phyloP scores from a whole-genome alignment of 1,284 basidiomycete genomes.

The Cutaneotrichosporon cavernicola region DNA sequence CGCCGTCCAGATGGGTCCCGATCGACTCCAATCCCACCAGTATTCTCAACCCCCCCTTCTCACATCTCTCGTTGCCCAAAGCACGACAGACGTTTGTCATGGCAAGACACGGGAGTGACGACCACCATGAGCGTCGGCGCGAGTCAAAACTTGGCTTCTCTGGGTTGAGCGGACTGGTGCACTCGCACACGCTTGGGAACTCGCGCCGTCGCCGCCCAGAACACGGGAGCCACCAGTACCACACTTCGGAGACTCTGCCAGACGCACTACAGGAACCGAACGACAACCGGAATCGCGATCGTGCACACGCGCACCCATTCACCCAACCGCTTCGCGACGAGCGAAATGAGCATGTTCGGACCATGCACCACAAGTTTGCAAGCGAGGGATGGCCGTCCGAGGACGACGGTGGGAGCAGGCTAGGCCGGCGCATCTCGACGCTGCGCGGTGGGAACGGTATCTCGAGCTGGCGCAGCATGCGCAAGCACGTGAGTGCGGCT shows the following conservation, averaged over 20 bases:
- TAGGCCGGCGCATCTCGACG: neutral
- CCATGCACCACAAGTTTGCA: slow-evolving; percentile 8
- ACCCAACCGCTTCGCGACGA: neutral
- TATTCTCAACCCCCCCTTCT: neutral
- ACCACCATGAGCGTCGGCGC: slow-evolving; percentile 5
- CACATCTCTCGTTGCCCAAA: neutral
- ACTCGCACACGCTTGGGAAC: neutral
- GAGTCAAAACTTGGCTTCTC: slow-evolving; percentile 4
- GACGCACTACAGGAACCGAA: neutral
- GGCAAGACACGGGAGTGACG: slow-evolving; percentile 1
- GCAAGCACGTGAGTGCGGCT: slow-evolving; percentile 5
- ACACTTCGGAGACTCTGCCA: neutral
- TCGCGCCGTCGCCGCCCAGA: neutral
- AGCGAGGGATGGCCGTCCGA: slow-evolving; percentile 6
- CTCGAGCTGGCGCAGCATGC: slow-evolving; percentile 8
- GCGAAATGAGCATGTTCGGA: neutral
- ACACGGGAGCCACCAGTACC: slow-evolving; percentile 1
- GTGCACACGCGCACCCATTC: neutral
- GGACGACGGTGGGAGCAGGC: neutral
- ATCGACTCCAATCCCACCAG: neutral
- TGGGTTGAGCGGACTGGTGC: neutral
- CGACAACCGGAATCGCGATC: neutral
- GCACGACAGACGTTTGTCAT: neutral
- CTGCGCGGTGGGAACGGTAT: neutral
- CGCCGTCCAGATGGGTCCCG: neutral